phyloP scores from a whole-genome alignment of 345 rosid species.

The Eucalyptus marginata region DNA sequence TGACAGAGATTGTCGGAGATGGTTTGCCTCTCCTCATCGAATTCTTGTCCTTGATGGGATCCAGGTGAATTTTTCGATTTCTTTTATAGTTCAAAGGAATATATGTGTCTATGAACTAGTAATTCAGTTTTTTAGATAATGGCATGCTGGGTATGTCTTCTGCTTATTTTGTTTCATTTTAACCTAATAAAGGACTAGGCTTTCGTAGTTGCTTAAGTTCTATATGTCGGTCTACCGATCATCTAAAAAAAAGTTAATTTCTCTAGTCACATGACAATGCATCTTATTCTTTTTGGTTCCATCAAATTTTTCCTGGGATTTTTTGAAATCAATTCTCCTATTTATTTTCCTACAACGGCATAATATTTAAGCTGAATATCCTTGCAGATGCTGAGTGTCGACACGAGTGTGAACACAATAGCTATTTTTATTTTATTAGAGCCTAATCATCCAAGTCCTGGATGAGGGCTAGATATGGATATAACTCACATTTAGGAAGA shows the following conservation, averaged over 20 bases:
- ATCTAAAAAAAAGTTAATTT: not conserved
- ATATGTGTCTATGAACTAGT: not conserved
- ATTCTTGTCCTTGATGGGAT: slow-evolving; percentile 82
- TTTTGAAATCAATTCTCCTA: not conserved
- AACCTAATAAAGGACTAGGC: not conserved
- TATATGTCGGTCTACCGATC: not conserved
- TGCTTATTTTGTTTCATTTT: not conserved
- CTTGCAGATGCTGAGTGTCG: not conserved
- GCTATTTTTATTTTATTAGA: not conserved
- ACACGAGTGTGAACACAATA: not conserved
- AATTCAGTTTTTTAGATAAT: not conserved
- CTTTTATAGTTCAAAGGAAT: not conserved
- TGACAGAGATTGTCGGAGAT: slow-evolving; percentile 23
- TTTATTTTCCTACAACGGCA: not conserved
- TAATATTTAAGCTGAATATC: not conserved
- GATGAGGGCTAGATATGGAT: not conserved
- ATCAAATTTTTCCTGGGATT: not conserved
- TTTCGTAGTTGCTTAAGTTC: not conserved
- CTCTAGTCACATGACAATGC: not conserved
- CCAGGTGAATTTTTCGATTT: slow-evolving; percentile 35
- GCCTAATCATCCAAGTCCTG: not conserved
- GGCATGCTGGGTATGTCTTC: not conserved
- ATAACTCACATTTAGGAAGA: not conserved
- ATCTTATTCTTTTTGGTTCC: not conserved
- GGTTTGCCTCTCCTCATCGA: slow-evolving; percentile 59